A percentile compares a stretch with the other conserved stretches of the same genome.
These are phyloP conservation scores for Aspergillus oerlinghausenensis DNA, from an alignment of 2,329 filamentous ascomycete genomes.

Conservation along the genomic window DNA sequence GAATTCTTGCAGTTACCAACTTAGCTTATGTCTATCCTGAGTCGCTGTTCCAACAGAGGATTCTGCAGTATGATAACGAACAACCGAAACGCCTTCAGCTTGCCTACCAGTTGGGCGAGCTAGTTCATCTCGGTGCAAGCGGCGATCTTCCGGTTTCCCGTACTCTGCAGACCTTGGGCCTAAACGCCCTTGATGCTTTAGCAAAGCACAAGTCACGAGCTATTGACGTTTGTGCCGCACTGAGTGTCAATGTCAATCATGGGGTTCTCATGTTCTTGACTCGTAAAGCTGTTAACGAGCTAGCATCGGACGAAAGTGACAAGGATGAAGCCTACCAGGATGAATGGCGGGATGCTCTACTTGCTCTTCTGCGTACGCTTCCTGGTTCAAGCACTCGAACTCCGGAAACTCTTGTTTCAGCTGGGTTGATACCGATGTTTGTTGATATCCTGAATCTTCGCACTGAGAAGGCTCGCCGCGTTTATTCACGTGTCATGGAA, in stretches of 20 bases:
- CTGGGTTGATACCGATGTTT: slow-evolving; percentile 83
- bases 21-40: slow-evolving; percentile 86
- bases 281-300: slow-evolving; percentile 80
- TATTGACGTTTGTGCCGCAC: slow-evolving; percentile 78
- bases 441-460: slow-evolving; percentile 83
- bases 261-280: slow-evolving; percentile 91
- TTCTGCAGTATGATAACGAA: slow-evolving; percentile 82
- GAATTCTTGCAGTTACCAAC: slow-evolving; percentile 83
- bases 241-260: slow-evolving; percentile 94
- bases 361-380: slow-evolving; percentile 79
- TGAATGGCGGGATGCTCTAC: slow-evolving; percentile 85
- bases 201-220: slow-evolving; percentile 71
- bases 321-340: slow-evolving; percentile 65
- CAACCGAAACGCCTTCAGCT: slow-evolving; percentile 85
- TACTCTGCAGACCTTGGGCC: slow-evolving; percentile 74
- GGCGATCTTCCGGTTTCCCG: slow-evolving; percentile 64
- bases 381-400: slow-evolving; percentile 67
- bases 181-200: slow-evolving; percentile 80
- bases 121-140: slow-evolving; percentile 77
- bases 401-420: slow-evolving; percentile 78
- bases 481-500: slow-evolving; percentile 75
- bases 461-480: slow-evolving; percentile 74
- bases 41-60: slow-evolving; percentile 74
- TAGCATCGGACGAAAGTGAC: slow-evolving; percentile 58
- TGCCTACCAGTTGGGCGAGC: slow-evolving; percentile 84